Base-by-base conservation (phyloP, 805 yeast species). In the Saccharomycopsis guyanensis region DNA sequence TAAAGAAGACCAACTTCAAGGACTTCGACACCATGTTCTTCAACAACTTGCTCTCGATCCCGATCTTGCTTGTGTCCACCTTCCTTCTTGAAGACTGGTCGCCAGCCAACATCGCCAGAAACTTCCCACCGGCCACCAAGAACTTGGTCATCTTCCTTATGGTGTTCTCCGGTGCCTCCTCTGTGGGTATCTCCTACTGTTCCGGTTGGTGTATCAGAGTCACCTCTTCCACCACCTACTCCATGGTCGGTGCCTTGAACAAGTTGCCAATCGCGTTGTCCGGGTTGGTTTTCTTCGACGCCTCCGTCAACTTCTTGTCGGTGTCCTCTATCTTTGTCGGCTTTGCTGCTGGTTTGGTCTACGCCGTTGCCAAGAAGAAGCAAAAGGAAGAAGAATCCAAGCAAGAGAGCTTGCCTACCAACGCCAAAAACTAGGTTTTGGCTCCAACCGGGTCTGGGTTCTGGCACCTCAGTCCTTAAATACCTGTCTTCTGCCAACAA, bases 161-260 rank as follows among this genome's bases (percentile, higher is more conserved):
- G 96, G 59, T 93, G 53, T 76, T 91, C 62, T 86, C 96, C 32
- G 98, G 98, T 66, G 77, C 86, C 57, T 82, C 95, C 38, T 83
- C 97, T 27, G 95, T 93, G 45, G 97, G 95, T 71, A 93, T 93
- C 64, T 91, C 97, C 38, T 93, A 93, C 78, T 87, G 96, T 68
- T 88, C 97, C 10, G 98, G 97, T 52, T 93, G 98, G 98, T 93
- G 98, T 78, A 95, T 93, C 55, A 86, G 98, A 72, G 97, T 93
- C 54, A 93, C 98, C 38, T 87, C 97, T 19, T 89, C 97, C 23
- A 93, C 98, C 46, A 93, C 98, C 46, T 93, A 93, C 72, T 87
- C 96, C 45, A 93, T 93, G 98, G 97, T 93, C 50, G 98, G 98
- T 66, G 98, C 98, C 46, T 78, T 93, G 66, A 93, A 93, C 79